phyloP scores from a whole-genome alignment of 2,329 filamentous ascomycete species.

The Mariannaea elegans region DNA sequence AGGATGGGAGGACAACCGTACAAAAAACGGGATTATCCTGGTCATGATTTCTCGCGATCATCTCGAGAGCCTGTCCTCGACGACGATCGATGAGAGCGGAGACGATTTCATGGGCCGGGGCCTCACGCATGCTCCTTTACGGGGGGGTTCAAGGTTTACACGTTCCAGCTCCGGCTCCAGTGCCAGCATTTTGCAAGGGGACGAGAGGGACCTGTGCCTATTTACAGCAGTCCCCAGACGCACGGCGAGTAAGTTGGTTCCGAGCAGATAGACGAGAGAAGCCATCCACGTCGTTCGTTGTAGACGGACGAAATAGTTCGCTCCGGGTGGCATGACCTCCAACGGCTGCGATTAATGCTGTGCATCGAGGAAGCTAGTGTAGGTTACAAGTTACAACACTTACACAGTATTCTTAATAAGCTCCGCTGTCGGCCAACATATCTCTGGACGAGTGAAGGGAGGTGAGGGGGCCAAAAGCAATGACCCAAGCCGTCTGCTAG shows the following conservation, averaged over 20 bases:
- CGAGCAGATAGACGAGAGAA: not conserved
- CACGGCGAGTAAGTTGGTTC: not conserved
- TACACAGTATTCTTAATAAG: no score
- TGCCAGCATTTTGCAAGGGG: not conserved
- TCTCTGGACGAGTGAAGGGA: not conserved
- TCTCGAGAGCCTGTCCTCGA: slow-evolving; percentile 19
- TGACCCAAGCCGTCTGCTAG: not conserved
- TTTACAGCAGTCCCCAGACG: not conserved
- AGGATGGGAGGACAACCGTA: not conserved
- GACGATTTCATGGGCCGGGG: slow-evolving; percentile 9
- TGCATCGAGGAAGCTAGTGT: slow-evolving; percentile 23
- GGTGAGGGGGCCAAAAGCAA: slow-evolving; percentile 2
- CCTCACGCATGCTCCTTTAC: slow-evolving; percentile 4
- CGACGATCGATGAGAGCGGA: slow-evolving; percentile 22
- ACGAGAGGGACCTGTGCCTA: not conserved
- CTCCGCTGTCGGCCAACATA: not conserved
- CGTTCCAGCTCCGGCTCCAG: not conserved
- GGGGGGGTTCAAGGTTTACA: not conserved
- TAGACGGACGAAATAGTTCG: not conserved
- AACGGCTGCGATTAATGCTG: slow-evolving; percentile 40
- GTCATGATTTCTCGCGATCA: slow-evolving; percentile 19
- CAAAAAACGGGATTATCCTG: slow-evolving; percentile 11
- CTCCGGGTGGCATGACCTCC: slow-evolving; percentile 40
- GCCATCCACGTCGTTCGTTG: not conserved
- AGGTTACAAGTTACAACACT: not conserved